Evolutionary conservation across 2,329 filamentous ascomycete species (phyloP), one percentile per base, ranked within the genome.

Genomic region (Calonectria hawksworthii): DNA sequence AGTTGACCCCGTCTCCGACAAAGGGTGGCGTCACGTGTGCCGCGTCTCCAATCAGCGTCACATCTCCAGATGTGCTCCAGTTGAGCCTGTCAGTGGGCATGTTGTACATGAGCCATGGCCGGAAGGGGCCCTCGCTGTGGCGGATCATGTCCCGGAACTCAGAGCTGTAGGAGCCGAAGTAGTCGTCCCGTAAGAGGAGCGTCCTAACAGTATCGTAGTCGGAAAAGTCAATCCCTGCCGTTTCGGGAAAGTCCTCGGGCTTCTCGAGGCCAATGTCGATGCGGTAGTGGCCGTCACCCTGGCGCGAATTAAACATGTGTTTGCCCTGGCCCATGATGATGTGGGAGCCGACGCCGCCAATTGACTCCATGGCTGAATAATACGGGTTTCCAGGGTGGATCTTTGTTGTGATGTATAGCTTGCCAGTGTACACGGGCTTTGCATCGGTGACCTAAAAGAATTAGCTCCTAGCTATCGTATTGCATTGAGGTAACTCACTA

Each of bases 311-410:
- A n/a, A 61, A 61, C 54, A 61, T 61, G 54, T 61, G 54, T 21
- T 61, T 61, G 21, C 54, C 54, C n/a, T 61, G n/a, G 54, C 54
- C 54, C 54, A 61, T 61, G 54, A 36, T 36, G 23, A 61, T n/a
- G n/a, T 38, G 34, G n/a, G 54, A 61, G 4, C 54, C 54, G 5
- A 34, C 54, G 23, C 34, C 54, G 14, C 32, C 51, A 28, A 54
- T 28, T 4, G 32, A 34, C 32, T 61, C 32, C 10, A 61, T 38
- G 5, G 32, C 34, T 2, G 18, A 8, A 34, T 61, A 38, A 23
- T 38, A 61, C 14, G 54, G 54, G 54, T 61, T 61, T 18, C 54
- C 54, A 8, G 34, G n/a, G 32, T 23, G 21, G 5, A 61, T 61
- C 34, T 61, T 23, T n/a, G 32, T 61, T 23, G 30, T 61, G 5